Conservation (phyloP, 2,329 filamentous ascomycete species). For the Mycosphaerella sp. region DNA sequence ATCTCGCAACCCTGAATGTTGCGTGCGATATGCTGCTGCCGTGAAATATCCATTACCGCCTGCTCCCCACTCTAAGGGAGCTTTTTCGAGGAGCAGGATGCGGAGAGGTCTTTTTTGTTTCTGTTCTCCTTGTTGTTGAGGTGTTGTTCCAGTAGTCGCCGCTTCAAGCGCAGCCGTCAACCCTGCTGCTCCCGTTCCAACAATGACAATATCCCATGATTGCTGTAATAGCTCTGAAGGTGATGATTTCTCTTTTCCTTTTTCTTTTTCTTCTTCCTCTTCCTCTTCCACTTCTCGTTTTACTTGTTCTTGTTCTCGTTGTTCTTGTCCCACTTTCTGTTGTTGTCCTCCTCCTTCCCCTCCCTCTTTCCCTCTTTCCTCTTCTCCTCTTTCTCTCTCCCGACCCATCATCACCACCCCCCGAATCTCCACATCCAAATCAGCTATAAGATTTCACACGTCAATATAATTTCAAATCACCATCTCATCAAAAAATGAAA, state of each 20-base stretch:
- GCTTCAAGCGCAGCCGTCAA: slow-evolving; percentile 56
- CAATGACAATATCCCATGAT: slow-evolving; percentile 44
- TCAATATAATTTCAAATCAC: neutral
- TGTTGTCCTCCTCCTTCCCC: too few relatives aligned
- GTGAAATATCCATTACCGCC: slow-evolving; percentile 62
- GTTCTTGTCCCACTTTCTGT: too few relatives aligned
- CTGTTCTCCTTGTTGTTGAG: too few relatives aligned
- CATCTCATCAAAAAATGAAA: too few relatives aligned
- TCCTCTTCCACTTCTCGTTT: too few relatives aligned
- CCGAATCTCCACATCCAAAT: slow-evolving; percentile 1
- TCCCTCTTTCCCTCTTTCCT: too few relatives aligned
- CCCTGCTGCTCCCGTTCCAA: slow-evolving; percentile 60
- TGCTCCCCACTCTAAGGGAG: slow-evolving; percentile 48
- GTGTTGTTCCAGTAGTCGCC: slow-evolving; percentile 28
- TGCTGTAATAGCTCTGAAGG: neutral
- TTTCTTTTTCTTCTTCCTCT: too few relatives aligned
- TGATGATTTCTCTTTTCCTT: too few relatives aligned
- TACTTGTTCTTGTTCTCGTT: too few relatives aligned
- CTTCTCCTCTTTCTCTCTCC: neutral
- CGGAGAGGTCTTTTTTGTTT: slow-evolving; percentile 29
- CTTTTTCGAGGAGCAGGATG: slow-evolving; percentile 56
- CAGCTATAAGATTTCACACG: neutral
- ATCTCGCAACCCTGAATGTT: slow-evolving; percentile 50
- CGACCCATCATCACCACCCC: neutral
- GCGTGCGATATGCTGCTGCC: slow-evolving; percentile 56